These are phyloP conservation scores for Clarireedia hainanense DNA, from an alignment of 2,329 filamentous ascomycete genomes.

Conservation along the genomic window DNA sequence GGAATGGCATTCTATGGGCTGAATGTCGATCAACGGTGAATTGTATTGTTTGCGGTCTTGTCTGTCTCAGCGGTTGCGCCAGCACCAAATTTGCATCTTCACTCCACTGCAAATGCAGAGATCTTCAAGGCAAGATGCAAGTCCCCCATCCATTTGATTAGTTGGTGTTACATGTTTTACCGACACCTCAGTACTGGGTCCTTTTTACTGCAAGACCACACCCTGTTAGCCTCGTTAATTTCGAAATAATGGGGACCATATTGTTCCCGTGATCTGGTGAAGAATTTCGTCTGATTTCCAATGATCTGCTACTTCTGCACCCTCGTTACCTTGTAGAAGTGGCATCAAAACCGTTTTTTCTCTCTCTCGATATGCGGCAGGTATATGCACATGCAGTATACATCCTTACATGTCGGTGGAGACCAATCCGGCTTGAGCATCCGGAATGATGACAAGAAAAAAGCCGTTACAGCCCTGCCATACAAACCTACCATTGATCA, in stretches of 20 bases:
- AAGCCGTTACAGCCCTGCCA: slow-evolving; percentile 8
- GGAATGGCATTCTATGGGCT: too few relatives aligned
- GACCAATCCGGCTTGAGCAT: neutral
- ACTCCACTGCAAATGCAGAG: slow-evolving; percentile 2
- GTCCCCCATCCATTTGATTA: neutral
- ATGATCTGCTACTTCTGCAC: too few relatives aligned
- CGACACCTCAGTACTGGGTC: slow-evolving; percentile 8
- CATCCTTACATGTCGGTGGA: neutral
- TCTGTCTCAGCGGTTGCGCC: too few relatives aligned
- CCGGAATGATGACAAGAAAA: neutral
- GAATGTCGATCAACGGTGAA: too few relatives aligned
- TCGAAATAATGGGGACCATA: slow-evolving; percentile 1
- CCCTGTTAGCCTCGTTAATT: neutral
- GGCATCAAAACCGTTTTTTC: too few relatives aligned
- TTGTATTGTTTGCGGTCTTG: too few relatives aligned
- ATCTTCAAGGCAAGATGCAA: slow-evolving; percentile 7
- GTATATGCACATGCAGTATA: too few relatives aligned
- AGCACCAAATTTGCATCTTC: too few relatives aligned
- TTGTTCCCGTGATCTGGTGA: slow-evolving; percentile 7
- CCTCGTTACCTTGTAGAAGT: neutral
- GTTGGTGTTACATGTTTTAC: slow-evolving; percentile 4
- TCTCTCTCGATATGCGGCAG: too few relatives aligned
- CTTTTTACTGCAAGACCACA: neutral
- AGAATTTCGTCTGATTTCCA: neutral
- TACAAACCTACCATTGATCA: neutral